Evolutionary conservation across 768 basidiomycete species (phyloP).

Genomic region (Agaricus subrufescens): DNA sequence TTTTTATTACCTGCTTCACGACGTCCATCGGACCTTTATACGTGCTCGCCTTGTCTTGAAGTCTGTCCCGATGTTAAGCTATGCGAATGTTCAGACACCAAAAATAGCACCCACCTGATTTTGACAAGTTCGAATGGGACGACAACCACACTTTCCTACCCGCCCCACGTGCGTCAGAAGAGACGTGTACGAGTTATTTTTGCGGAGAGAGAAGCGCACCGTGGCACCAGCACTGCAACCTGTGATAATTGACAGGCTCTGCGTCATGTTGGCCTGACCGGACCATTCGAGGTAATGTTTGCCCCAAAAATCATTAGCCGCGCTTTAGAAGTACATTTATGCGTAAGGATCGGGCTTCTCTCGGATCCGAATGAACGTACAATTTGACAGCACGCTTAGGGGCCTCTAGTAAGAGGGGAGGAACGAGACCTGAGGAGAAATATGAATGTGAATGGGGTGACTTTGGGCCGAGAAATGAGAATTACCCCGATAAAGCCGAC

Average conservation of each 20-base stretch:
- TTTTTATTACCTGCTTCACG: slow-evolving; percentile 69
- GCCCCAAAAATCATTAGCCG: slow-evolving; percentile 96
- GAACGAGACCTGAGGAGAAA: slow-evolving; percentile 69
- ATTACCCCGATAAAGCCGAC: slow-evolving; percentile 84
- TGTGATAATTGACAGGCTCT: slow-evolving; percentile 80
- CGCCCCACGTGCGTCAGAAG: not conserved
- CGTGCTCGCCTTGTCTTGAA: slow-evolving; percentile 91
- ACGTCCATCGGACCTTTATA: slow-evolving; percentile 93
- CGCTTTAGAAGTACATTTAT: slow-evolving; percentile 20
- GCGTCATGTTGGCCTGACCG: slow-evolving; percentile 84
- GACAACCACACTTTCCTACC: slow-evolving; percentile 82
- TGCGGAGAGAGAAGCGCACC: slow-evolving; percentile 21
- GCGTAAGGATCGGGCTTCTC: slow-evolving; percentile 1
- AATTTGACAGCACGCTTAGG: slow-evolving; percentile 98
- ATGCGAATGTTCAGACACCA: not conserved
- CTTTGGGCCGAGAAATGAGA: not conserved
- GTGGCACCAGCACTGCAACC: slow-evolving; percentile 95
- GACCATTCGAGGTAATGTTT: slow-evolving; percentile 59
- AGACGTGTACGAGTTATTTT: not conserved
- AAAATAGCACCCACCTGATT: slow-evolving; percentile 51
- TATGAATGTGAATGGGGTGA: not conserved
- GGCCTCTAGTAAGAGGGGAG: slow-evolving; percentile 92
- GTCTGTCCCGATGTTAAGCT: slow-evolving; percentile 29
- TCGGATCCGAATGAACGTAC: slow-evolving; percentile 34
- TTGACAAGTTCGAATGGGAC: slow-evolving; percentile 97